Base-by-base conservation (phyloP, 2,329 filamentous ascomycete species). In the Fonsecaea erecta region DNA sequence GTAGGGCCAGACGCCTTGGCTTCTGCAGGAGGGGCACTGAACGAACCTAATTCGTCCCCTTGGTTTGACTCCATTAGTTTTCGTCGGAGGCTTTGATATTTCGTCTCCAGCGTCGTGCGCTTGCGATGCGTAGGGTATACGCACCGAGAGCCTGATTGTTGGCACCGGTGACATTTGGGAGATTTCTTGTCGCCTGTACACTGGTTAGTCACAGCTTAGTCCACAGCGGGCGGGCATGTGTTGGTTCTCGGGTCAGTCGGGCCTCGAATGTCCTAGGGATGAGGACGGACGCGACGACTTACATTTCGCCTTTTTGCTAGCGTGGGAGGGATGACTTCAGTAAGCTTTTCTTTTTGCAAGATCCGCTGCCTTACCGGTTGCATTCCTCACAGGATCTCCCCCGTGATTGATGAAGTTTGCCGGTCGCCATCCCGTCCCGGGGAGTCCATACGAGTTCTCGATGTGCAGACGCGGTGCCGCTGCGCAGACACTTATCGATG, bases 311-410 rank as follows among this genome's bases (percentile, higher is more conserved):
- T 53, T 53, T 53, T 53, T 53, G 2, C 51, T 53, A 24, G 21
- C n/a, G 18, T 24, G 18, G 18, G 18, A 52, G 48, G 24, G 5
- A 18, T 12, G 24, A 32, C 16, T 2, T 54, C 18, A 54, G 26
- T 18, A n/a, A 30, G 32, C 8, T 12, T 54, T 30, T 6, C 11
- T 16, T 54, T 54, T 5, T 54, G 4, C 43, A 24, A 48, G 43
- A 2, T 21, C 14, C 3, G 18, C 43, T 32, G 0, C 14, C 12
- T 32, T 53, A 53, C 51, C 51, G 51, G 26, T 53, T 53, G 26
- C 51, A 53, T 53, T 57, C 35, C 54, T 57, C 54, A 16, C 54
- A 57, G 26, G 32, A 57, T 26, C 54, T 57, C 14, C 24, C 26
- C 30, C 51, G 26, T 8, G 51, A 26, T 21, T 53, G 51, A 53